Evolutionary conservation across 805 yeast genomes (phyloP), one percentile per base, ranked within the genome.

Genomic region (Saccharomycopsis lassenensis): DNA sequence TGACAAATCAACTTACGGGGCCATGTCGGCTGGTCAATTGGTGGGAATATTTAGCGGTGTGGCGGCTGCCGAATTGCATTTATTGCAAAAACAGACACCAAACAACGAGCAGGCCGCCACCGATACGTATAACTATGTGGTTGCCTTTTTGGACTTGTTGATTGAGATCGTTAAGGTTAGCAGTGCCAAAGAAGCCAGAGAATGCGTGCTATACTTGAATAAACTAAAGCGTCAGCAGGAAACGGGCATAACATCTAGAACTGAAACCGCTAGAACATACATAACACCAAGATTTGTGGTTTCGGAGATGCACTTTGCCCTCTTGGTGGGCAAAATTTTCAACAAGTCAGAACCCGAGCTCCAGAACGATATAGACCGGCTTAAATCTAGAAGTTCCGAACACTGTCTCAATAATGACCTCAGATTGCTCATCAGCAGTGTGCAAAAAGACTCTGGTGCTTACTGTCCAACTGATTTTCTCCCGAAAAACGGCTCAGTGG

Each of bases 291-390:
- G 77, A 0, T 79, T 67, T 48, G 61, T 65, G 24, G 37, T 75
- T 1, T 45, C 62, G 0, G 83, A 78, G 42, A 70, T 79, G 56
- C 69, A 72, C 14, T 62, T 65, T 41, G 65, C 74, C 1, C 50
- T 46, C n/a, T 55, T 69, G 17, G 48, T 81, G 7, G 64, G 61
- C 25, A 52, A 56, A 2, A 36, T 79, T n/a, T 76, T 80, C 48
- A 48, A 51, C 3, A 59, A 72, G 2, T 71, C 72, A 33, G 61
- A 57, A 3, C 46, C 60, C 1, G 60, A 62, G 35, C 40, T 81
- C 7, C 85, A 78, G 48, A 66, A 62, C 27, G 83, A 75, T 48
- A 53, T 77, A 2, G 52, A 61, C 28, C 55, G 55, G 20, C 50
- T 60, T 29, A 69, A 66, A 41, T 61, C 57, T 14, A 19, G 49